Percentiles rank a stretch among this genome's conserved stretches.
Evolutionary conservation across 1,284 basidiomycete genomes (phyloP).

Genomic region (Trichosporon ovoides): DNA sequence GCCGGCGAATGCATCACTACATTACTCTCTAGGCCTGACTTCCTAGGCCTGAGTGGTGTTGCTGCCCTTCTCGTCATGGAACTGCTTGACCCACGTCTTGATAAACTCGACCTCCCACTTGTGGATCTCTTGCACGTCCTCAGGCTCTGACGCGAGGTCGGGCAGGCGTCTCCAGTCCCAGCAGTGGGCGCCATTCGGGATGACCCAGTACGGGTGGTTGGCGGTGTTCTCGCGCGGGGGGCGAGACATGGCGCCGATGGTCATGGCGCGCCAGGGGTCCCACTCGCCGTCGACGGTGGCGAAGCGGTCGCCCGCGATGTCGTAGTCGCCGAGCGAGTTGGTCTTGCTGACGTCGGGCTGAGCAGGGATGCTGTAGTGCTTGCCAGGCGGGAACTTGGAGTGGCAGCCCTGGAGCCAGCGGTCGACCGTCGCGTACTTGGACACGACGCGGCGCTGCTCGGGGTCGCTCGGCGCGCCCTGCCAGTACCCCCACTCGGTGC

Average conservation of each 20-base stretch:
- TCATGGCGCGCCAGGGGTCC: constrained; percentile 79
- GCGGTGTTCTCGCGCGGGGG: neutral
- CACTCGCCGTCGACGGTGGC: constrained; percentile 60
- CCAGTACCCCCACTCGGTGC: constrained; percentile 92
- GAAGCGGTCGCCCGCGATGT: constrained; percentile 66
- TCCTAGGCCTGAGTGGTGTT: neutral
- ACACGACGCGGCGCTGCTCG: constrained; percentile 29
- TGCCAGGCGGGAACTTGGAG: constrained; percentile 75
- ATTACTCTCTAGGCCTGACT: no score
- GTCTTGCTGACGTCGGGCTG: constrained; percentile 72
- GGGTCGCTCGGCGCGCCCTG: constrained; percentile 29
- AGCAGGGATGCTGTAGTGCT: constrained; percentile 63
- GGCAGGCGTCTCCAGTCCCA: neutral
- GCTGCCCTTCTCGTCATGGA: neutral
- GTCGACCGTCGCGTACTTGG: constrained; percentile 62
- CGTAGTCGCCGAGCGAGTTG: constrained; percentile 70
- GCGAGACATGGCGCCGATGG: neutral
- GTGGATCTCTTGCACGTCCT: neutral
- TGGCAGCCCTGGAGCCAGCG: constrained; percentile 74
- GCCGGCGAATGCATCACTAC: neutral
- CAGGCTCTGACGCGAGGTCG: neutral
- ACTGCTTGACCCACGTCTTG: constrained; percentile 2
- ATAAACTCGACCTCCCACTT: neutral
- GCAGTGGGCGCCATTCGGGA: neutral
- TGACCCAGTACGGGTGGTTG: neutral